Conservation (phyloP, 805 yeast genomes). For the Yarrowia bubula region DNA sequence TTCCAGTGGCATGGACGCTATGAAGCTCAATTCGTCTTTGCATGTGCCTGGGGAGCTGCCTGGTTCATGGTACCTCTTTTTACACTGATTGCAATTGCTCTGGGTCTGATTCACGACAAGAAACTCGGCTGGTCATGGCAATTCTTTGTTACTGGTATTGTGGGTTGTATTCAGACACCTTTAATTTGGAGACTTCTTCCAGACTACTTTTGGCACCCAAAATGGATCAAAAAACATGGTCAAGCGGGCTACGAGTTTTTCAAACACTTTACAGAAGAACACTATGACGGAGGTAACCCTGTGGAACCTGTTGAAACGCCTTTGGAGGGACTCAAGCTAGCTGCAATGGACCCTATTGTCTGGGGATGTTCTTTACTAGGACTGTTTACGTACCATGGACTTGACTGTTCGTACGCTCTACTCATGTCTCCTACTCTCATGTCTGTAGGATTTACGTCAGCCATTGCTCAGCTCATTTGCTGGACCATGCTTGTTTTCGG, state of each 20-base stretch:
- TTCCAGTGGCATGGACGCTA: background rate
- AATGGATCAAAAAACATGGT: background rate
- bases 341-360: background rate
- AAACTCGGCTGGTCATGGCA: slow-evolving; percentile 3
- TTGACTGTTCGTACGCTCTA: background rate
- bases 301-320: background rate
- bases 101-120: background rate
- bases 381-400: background rate
- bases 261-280: background rate
- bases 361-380: background rate
- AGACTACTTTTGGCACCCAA: background rate
- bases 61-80: slow-evolving; percentile 10
- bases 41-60: slow-evolving; percentile 3
- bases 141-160: background rate
- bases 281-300: background rate
- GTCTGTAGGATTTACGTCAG: background rate
- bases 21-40: background rate
- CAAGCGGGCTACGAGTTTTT: background rate
- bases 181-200: background rate
- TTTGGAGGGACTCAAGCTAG: background rate
- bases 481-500: slow-evolving; percentile 9
- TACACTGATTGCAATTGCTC: background rate
- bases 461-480: background rate
- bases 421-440: background rate
- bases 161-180: background rate